phyloP scores from a whole-genome alignment of 2,329 filamentous ascomycete species.

The Niveomyces coronatus region DNA sequence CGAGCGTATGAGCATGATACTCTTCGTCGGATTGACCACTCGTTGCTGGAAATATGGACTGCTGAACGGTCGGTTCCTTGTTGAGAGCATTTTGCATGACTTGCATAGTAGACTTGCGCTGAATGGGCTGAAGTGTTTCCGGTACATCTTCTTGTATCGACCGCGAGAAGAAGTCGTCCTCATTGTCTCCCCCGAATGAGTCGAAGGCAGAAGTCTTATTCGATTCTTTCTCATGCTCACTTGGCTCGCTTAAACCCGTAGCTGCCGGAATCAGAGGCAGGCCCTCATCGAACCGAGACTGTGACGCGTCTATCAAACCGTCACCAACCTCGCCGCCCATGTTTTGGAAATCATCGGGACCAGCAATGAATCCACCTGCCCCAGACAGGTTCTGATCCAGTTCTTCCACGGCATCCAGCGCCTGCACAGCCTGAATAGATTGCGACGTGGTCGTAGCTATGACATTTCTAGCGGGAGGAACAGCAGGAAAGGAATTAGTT shows the following conservation, averaged over 20 bases:
- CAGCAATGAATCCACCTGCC: conserved; percentile 25
- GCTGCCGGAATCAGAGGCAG: conserved; percentile 46
- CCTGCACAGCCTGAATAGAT: conserved; percentile 38
- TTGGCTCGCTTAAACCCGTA: conserved; percentile 1
- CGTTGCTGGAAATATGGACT: background rate
- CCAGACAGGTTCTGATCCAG: conserved; percentile 37
- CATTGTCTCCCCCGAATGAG: conserved; percentile 35
- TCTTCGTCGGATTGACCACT: conserved; percentile 16
- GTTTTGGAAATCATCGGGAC: conserved; percentile 16
- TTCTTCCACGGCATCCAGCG: conserved; percentile 42
- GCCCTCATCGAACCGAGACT: conserved; percentile 60
- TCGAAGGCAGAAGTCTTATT: conserved; percentile 2
- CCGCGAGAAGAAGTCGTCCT: conserved; percentile 53
- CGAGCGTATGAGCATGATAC: conserved; percentile 14
- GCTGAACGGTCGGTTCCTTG: background rate
- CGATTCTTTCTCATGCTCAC: background rate
- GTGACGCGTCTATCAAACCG: conserved; percentile 32
- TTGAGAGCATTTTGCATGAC: conserved; percentile 34
- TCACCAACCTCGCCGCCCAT: conserved; percentile 34
- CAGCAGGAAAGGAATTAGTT: conserved; percentile 53
- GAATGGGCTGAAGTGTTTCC: conserved; percentile 29
- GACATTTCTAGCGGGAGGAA: conserved; percentile 31
- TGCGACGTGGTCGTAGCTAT: conserved; percentile 23
- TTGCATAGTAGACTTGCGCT: conserved; percentile 61
- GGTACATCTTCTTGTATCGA: conserved; percentile 26